Evolutionary conservation across 129 eudicot species (phyloP), one percentile per base, ranked within the genome.

Genomic region (Heracleum sosnowskyi): DNA sequence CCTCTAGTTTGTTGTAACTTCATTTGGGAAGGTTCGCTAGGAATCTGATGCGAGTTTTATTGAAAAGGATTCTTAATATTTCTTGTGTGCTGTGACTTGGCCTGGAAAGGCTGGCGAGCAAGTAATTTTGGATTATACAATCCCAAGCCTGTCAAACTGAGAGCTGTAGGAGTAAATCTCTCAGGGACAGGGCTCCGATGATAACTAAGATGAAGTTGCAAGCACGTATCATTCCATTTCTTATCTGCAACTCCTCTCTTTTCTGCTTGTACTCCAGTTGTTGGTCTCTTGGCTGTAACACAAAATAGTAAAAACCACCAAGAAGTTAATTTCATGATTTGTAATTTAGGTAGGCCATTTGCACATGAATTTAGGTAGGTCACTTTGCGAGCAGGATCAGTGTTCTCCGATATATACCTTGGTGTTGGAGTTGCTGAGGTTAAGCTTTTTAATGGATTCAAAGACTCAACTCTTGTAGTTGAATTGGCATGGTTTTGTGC

Each of bases 211-310:
- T 96, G 99, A 74, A 92, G 84, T 62, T 83, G 83, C 80, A 81
- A 89, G 81, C 99, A 96, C 3, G 82, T 84, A 12, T 90, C 90
- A 44, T 82, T 85, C 99, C 99, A 96, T 86, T 92, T 96, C 81
- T 89, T 96, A n/a, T n/a, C 81, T 87, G 92, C 57, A 96, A 68
- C 63, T 90, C 97, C 75, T 86, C 89, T 74, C 83, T 81, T 83
- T 82, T 90, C 35, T 90, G 92, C 86, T 85, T 88, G 55, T 77
- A 81, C 55, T 85, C 79, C 22, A 57, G 22, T 64, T 88, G 89
- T 75, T 89, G 86, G 80, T 91, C 90, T 83, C 86, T 89, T 31
- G 78, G 70, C 99, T 96, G 87, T 10, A 70, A 74, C 70, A 37
- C 57, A 39, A 40, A 11, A 9, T n/a, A 9, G 69, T 63, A 68